Conservation (phyloP, 495 filamentous ascomycete species). For the Podospora comata region DNA sequence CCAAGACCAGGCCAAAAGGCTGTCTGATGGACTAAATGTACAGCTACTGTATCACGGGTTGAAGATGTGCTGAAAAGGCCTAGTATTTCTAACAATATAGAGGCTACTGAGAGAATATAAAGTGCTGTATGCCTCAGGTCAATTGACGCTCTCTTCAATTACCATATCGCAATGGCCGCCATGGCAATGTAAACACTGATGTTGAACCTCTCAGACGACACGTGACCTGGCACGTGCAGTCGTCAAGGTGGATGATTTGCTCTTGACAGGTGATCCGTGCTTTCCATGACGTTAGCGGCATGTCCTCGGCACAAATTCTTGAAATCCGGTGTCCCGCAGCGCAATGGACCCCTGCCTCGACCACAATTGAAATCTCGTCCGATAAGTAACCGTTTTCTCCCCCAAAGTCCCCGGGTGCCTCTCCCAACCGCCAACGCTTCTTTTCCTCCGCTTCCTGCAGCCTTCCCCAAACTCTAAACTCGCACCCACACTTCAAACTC, state of each 20-base stretch:
- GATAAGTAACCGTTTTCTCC: constrained; percentile 9
- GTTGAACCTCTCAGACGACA: background rate
- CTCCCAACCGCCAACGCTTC: background rate
- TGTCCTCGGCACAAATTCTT: constrained; percentile 20
- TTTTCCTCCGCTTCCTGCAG: background rate
- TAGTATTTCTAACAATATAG: no score
- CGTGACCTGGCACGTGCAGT: background rate
- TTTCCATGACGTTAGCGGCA: constrained; percentile 17
- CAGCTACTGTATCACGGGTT: background rate
- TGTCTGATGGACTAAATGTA: background rate
- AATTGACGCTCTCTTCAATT: background rate
- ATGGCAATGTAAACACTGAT: background rate
- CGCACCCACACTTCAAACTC: background rate
- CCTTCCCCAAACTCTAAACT: background rate
- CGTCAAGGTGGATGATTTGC: no score
- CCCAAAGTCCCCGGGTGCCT: background rate
- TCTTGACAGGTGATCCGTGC: background rate
- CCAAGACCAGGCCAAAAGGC: background rate
- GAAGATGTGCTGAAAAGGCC: background rate
- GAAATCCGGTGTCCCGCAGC: constrained; percentile 12
- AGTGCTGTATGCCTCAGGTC: no score
- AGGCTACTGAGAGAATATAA: no score
- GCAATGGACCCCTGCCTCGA: constrained; percentile 9
- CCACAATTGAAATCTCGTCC: constrained; percentile 15
- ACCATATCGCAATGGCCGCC: background rate